A percentile compares a stretch with the other conserved stretches of the same genome.
These are phyloP conservation scores for Fusarium euwallaceae DNA, from an alignment of 2,329 filamentous ascomycete genomes.

Conservation along the genomic window DNA sequence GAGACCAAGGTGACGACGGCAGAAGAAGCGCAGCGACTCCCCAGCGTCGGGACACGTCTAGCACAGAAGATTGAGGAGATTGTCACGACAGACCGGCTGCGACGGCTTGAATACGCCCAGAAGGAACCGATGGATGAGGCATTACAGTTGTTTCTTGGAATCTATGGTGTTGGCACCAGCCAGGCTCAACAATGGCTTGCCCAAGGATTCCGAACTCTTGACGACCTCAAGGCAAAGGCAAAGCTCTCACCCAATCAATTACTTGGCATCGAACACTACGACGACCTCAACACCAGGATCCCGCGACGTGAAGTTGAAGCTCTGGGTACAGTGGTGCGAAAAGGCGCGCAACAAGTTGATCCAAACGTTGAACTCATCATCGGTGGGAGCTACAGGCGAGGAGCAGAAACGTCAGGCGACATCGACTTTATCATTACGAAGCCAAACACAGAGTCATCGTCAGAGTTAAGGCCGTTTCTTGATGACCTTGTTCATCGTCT, in stretches of 20 bases:
- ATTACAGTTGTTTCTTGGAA: constrained; percentile 77
- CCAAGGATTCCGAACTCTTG: constrained; percentile 79
- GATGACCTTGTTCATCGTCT: constrained; percentile 73
- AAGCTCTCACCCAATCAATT: constrained; percentile 77
- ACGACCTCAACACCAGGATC: constrained; percentile 84
- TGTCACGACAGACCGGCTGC: constrained; percentile 77
- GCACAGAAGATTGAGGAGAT: constrained; percentile 94
- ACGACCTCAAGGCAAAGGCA: constrained; percentile 74
- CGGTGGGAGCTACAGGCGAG: constrained; percentile 87
- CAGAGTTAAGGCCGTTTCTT: constrained; percentile 73
- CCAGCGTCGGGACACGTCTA: constrained; percentile 77
- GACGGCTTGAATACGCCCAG: constrained; percentile 77
- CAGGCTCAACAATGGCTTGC: constrained; percentile 83
- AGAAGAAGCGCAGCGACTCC: constrained; percentile 76
- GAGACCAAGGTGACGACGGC: constrained; percentile 73
- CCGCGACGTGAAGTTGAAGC: constrained; percentile 80
- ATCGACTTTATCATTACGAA: constrained; percentile 89
- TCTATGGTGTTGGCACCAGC: constrained; percentile 82
- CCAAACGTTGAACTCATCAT: constrained; percentile 76
- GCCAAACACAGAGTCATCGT: constrained; percentile 63
- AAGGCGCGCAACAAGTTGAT: constrained; percentile 72
- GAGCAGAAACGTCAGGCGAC: constrained; percentile 80
- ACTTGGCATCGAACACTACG: constrained; percentile 83
- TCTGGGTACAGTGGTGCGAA: constrained; percentile 75
- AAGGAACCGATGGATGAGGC: constrained; percentile 74